A percentile compares a stretch with the other conserved stretches of the same genome.
Conservation (phyloP, 2,329 filamentous ascomycete species). For the Fusarium mexicanum region DNA sequence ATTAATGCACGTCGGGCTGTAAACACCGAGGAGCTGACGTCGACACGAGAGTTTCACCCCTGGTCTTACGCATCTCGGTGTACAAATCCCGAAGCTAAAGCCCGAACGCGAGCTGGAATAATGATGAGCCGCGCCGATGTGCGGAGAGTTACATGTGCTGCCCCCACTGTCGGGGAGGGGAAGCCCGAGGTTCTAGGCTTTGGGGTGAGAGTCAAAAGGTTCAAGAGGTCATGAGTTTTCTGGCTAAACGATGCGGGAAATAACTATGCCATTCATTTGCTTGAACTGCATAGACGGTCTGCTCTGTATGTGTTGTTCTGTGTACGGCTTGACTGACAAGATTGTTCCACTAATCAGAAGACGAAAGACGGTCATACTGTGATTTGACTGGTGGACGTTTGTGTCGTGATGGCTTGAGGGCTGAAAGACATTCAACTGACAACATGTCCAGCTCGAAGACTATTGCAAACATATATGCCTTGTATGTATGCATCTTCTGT, state of each 20-base stretch:
- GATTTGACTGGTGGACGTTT: conserved; percentile 8
- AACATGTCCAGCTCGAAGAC: neutral
- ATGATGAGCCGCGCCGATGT: neutral
- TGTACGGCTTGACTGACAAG: neutral
- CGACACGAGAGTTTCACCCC: conserved; percentile 1
- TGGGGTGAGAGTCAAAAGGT: conserved; percentile 16
- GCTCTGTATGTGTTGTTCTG: neutral
- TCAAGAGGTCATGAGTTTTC: conserved; percentile 10
- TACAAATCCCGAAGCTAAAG: neutral
- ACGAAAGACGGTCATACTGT: neutral
- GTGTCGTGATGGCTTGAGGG: no score
- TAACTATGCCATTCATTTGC: neutral
- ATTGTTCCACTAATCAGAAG: conserved; percentile 19
- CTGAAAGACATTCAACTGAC: neutral
- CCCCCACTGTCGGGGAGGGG: conserved; percentile 16
- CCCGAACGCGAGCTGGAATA: neutral
- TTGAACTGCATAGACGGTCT: neutral
- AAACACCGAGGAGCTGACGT: conserved; percentile 8
- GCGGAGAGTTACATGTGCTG: conserved; percentile 1
- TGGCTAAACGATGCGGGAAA: conserved; percentile 12
- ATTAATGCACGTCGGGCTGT: neutral
- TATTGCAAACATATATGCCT: no score
- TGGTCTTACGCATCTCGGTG: conserved; percentile 11
- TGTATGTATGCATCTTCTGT: no score
- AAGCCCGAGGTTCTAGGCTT: conserved; percentile 19